Conservation (phyloP, 192 early-diverging fungal genomes). For the Coemansia pectinata region DNA sequence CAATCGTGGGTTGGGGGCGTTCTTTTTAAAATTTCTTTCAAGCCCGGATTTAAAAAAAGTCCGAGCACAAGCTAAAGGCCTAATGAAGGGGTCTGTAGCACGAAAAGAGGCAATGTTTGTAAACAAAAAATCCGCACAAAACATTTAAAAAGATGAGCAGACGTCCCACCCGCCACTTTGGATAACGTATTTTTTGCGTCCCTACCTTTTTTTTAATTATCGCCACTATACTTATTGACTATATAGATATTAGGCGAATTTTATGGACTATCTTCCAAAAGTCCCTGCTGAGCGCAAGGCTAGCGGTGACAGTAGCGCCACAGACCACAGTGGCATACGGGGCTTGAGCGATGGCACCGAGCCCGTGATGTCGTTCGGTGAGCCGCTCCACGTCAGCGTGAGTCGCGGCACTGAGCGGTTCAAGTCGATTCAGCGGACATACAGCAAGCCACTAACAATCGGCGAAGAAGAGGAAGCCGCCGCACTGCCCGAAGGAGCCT, state of each 20-base stretch:
- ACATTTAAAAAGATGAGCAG: background rate
- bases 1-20: background rate
- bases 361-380: constrained; percentile 45
- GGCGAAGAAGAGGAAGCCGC: constrained; percentile 31
- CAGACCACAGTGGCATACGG: background rate
- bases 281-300: background rate
- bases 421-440: constrained; percentile 45
- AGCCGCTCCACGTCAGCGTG: constrained; percentile 49
- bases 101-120: background rate
- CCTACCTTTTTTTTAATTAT: background rate
- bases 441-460: constrained; percentile 34
- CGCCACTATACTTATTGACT: background rate
- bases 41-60: background rate
- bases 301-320: constrained; percentile 6
- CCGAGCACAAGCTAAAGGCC: background rate
- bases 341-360: constrained; percentile 11
- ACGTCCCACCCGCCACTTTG: background rate
- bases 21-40: background rate
- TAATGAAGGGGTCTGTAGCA: background rate
- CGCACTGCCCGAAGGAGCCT: constrained; percentile 9
- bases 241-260: background rate
- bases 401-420: constrained; percentile 35
- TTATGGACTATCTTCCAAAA: background rate
- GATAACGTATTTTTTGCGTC: background rate
- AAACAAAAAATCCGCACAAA: background rate